phyloP scores from a whole-genome alignment of 1,139 yeast species.

The Hanseniaspora uvarum region DNA sequence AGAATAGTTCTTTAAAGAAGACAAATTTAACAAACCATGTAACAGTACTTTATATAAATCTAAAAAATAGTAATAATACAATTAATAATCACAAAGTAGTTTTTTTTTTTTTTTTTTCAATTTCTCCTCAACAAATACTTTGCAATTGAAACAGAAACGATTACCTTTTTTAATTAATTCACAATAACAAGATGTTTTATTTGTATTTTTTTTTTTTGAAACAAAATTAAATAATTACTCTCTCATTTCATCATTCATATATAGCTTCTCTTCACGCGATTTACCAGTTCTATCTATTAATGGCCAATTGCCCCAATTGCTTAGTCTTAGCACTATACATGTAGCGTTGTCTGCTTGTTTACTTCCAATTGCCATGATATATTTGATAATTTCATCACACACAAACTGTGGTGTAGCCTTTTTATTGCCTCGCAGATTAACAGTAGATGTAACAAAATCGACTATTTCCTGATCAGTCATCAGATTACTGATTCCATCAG shows the following conservation, averaged over 20 bases:
- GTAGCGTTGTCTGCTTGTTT: conserved; percentile 77
- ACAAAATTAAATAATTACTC: conserved; percentile 1
- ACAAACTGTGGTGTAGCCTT: conserved; percentile 76
- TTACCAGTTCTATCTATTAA: conserved; percentile 70
- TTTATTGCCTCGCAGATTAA: conserved; percentile 54
- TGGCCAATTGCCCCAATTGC: conserved; percentile 95
- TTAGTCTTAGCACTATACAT: conserved; percentile 64
- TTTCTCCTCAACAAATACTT: too few species aligned
- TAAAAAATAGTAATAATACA: background rate
- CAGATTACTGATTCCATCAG: conserved; percentile 78
- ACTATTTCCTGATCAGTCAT: conserved; percentile 85
- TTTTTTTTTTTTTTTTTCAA: too few species aligned
- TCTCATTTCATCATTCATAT: conserved; percentile 32
- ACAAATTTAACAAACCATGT: too few species aligned
- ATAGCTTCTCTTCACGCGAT: conserved; percentile 62
- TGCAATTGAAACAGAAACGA: too few species aligned
- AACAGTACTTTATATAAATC: too few species aligned
- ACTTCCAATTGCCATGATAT: conserved; percentile 79
- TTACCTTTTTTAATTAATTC: too few species aligned
- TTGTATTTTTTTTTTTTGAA: too few species aligned
- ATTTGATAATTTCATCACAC: conserved; percentile 74
- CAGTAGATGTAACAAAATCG: conserved; percentile 68
- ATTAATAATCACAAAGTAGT: too few species aligned
- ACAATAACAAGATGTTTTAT: too few species aligned
- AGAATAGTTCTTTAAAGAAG: too few species aligned